Base-by-base conservation (phyloP, 768 basidiomycete genomes). In the Mycena belliarum region DNA sequence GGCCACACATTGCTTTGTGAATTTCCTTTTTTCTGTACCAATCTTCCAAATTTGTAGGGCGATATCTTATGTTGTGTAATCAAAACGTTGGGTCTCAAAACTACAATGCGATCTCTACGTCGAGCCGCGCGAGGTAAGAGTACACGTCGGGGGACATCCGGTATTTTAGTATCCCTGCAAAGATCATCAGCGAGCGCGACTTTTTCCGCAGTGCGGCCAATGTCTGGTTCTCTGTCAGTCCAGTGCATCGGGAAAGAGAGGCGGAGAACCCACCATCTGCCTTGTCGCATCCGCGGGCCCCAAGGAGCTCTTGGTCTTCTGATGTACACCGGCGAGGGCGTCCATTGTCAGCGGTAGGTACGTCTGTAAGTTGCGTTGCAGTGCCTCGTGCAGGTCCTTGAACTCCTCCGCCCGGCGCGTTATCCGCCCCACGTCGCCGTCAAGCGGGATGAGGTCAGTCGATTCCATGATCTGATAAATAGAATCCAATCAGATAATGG, bases 331-430 rank as follows among this genome's bases (percentile, higher is more conserved):
- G 47, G 90, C 88, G 25, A 98, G 83, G 26, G 88, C 85, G 68
- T 95, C 93, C 97, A 98, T 99, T 21, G 93, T 89, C 37, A 94
- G 82, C 32, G 91, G 84, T 47, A 98, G 80, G 70, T 97, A 91
- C 2, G 84, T 83, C 66, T 93, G 93, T 70, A 98, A 73, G 75
- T 96, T 98, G 63, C 90, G 85, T 66, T 95, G 91, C 66, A 97
- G 76, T 2, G 91, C 82, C 64, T 96, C 92, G 54, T 96, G 89
- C 18, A 89, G 73, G 51, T 93, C 86, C 68, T 88, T 88, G 76
- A 98, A 95, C 65, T 94, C 90, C 68, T 96, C 93, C 16, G 93
- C 91, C 42, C 87, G 82, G 38, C 88, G 82, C 32, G 91, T 93
- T 66, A 93, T 93, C 69, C 88, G 88, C 10, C 85, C 84, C 15